Evolutionary conservation across 1,139 yeast species (phyloP), one percentile per base, ranked within the genome.

Genomic region (Lodderomyces theae): DNA sequence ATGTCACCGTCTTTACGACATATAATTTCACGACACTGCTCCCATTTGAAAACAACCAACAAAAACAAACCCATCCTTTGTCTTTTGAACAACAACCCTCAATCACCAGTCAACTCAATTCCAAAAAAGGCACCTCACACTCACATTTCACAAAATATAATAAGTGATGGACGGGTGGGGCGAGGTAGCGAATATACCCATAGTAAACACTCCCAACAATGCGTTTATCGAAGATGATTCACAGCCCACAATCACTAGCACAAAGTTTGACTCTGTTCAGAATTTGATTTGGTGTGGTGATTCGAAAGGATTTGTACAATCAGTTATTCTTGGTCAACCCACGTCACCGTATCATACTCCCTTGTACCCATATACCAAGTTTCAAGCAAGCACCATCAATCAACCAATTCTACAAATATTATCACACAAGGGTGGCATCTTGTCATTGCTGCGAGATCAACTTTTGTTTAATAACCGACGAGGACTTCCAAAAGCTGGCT

Each of bases 231-330:
- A 35, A 18, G 40, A 41, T 8, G 37, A 34, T 34, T 35, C 35
- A 23, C 29, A 42, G 35, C 21, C 42, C 22, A 9, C 18, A 13
- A 37, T 66, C 29, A 46, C 66, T 7, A 42, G 79, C n/a, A 50
- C 79, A 22, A 56, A 66, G 19, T 89, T 89, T 59, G 97, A 92
- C 61, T 74, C 74, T 36, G 65, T 74, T 17, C 78, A 82, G 44
- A 92, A 89, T 52, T 66, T 90, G 35, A 58, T 90, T 3, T 92
- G 97, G 97, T 72, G 83, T 4, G 96, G 96, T n/a, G 92, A 86
- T 56, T 65, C 73, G 9, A 60, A 57, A 28, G 74, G 74, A 9
- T 60, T 53, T 45, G 47, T 69, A 4, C 53, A 63, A 7, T 63
- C 70, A 16, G 63, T 57, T 44, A 56, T 69, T 4, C 61, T 61